These are phyloP conservation scores for Lablab purpureus DNA, from an alignment of 306 rosid species.

Conservation along the genomic window DNA sequence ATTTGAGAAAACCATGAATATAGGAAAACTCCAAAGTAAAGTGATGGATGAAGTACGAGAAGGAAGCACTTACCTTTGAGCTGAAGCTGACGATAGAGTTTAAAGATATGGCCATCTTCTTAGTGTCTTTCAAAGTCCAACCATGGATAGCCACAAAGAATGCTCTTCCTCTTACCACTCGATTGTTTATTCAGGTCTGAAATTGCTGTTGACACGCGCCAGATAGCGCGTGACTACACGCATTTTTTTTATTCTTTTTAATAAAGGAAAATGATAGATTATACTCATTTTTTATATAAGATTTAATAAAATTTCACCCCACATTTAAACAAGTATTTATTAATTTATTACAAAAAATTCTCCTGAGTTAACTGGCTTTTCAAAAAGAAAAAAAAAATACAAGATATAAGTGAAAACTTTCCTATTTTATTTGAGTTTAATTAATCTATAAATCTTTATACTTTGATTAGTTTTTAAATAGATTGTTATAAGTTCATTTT, in stretches of 20 bases:
- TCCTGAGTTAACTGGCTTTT: background rate
- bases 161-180: slow-evolving; percentile 28
- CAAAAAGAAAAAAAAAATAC: too few relatives aligned
- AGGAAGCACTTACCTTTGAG: slow-evolving; percentile 60
- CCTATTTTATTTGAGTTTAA: background rate
- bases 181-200: slow-evolving; percentile 13
- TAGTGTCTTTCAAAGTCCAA: slow-evolving; percentile 54
- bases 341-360: background rate
- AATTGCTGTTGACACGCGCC: slow-evolving; percentile 24
- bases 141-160: slow-evolving; percentile 54
- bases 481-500: background rate
- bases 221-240: slow-evolving; percentile 36
- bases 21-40: background rate
- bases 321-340: background rate
- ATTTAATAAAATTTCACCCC: background rate
- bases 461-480: background rate
- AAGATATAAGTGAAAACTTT: too few relatives aligned
- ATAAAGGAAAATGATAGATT: background rate
- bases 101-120: slow-evolving; percentile 70
- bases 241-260: background rate
- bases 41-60: slow-evolving; percentile 6
- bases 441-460: background rate
- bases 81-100: slow-evolving; percentile 61
- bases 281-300: background rate
- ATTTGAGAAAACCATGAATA: slow-evolving; percentile 4